Conservation (phyloP, 2,329 filamentous ascomycete genomes). For the Tolypocladium tundrense region DNA sequence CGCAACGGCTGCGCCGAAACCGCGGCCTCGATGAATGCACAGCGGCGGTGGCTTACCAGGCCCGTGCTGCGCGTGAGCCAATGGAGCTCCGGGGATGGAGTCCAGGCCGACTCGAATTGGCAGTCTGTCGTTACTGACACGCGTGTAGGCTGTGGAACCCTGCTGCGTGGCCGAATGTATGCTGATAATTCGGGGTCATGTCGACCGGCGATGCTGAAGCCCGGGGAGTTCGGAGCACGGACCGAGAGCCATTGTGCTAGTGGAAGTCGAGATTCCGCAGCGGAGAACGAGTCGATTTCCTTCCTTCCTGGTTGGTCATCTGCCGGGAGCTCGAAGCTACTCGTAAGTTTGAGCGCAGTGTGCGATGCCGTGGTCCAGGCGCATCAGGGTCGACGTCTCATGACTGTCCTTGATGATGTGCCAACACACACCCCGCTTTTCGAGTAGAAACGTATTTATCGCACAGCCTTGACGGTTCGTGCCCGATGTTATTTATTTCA, state of each 20-base stretch:
- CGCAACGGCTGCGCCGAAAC: neutral
- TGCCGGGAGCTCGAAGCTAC: neutral
- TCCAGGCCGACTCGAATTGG: neutral
- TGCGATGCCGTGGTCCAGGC: neutral
- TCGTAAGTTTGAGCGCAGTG: neutral
- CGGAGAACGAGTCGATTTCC: neutral
- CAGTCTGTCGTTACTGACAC: neutral
- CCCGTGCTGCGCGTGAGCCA: neutral
- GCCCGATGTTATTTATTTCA: neutral
- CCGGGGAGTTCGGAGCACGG: neutral
- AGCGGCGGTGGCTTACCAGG: neutral
- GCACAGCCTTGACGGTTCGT: too few relatives aligned
- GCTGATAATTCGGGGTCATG: neutral
- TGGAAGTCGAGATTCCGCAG: neutral
- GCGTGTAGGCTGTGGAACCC: neutral
- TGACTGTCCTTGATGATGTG: neutral
- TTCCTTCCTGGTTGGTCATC: too few relatives aligned
- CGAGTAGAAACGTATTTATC: too few relatives aligned
- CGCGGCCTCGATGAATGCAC: neutral
- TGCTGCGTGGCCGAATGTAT: neutral
- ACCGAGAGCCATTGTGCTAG: neutral
- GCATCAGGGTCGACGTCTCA: neutral
- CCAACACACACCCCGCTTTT: neutral
- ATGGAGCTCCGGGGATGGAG: neutral
- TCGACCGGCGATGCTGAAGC: neutral